Percentiles rank a stretch among this genome's conserved stretches.
Conservation (phyloP, 2,329 filamentous ascomycete species). For the Plectosphaerella cucumerina region DNA sequence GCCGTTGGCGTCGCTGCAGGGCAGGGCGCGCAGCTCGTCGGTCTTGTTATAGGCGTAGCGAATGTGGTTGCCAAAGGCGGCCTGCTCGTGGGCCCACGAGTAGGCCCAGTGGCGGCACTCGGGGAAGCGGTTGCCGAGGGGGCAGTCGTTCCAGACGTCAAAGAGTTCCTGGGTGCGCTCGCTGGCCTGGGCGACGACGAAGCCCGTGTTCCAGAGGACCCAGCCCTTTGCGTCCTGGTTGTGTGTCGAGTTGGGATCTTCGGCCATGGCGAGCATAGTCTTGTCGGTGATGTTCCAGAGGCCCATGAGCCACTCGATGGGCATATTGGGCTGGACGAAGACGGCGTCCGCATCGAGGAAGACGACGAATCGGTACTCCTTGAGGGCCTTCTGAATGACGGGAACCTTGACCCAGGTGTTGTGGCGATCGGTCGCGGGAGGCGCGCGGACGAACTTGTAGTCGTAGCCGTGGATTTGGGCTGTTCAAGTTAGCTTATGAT, state of each 20-base stretch:
- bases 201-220: conserved; percentile 35
- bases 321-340: conserved; percentile 35
- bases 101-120: conserved; percentile 15
- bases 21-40: conserved; percentile 15
- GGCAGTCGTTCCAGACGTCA: conserved; percentile 10
- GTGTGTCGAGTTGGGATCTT: conserved; percentile 33
- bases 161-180: conserved; percentile 10
- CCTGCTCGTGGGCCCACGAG: conserved; percentile 23
- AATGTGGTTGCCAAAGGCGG: conserved; percentile 18
- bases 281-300: conserved; percentile 35
- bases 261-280: conserved; percentile 39
- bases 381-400: conserved; percentile 30
- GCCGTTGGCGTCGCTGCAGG: conserved; percentile 20
- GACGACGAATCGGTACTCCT: conserved; percentile 35
- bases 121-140: conserved; percentile 11
- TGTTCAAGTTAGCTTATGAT: conserved; percentile 5
- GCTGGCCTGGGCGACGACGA: conserved; percentile 32
- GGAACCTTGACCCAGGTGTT: conserved; percentile 42
- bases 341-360: conserved; percentile 40
- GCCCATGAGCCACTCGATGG: conserved; percentile 44
- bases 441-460: conserved; percentile 40
- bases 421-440: conserved; percentile 33
- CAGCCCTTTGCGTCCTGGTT: conserved; percentile 31
- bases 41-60: conserved; percentile 18
- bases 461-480: conserved; percentile 44